Evolutionary conservation across 176 grass and related monocot genomes (phyloP), one percentile per base, ranked within the genome.

Genomic region (Zoysia pacifica): DNA sequence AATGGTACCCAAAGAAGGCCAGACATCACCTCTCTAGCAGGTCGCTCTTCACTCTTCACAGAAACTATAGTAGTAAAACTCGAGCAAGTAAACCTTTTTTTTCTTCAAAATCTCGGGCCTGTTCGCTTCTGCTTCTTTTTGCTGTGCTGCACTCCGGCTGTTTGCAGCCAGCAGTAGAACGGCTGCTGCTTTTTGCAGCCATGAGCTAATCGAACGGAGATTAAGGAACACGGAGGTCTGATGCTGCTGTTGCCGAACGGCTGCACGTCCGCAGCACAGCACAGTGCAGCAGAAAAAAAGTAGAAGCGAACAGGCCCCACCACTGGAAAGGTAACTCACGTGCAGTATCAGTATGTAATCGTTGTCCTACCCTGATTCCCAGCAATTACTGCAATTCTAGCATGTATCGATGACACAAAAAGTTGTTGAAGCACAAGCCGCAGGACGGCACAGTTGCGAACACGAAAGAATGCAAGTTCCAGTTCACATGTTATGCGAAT

Each of bases 261-360:
- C 28, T 28, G 28, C 28, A 28, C 0, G 28, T 0, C 28, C 28
- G 28, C 28, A 28, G 28, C 28, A 28, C 28, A 28, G 28, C 28
- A 28, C 28, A 28, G 28, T 0, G 28, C 28, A 28, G 28, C 28
- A 28, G 28, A 28, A 28, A 28, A 0, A 28, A 28, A 28, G 28
- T 28, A 28, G 28, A 28, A 28, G 28, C 28, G 28, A n/a, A n/a
- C n/a, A n/a, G n/a, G n/a, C n/a, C n/a, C n/a, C n/a, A 84, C n/a
- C n/a, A n/a, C n/a, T n/a, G n/a, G 10, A 56, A 83, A 59, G 36
- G 60, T 66, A 48, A 54, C 1, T 45, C 41, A 75, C 71, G 85
- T 60, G 81, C 65, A 85, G 70, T 48, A 43, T 54, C 48, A 72
- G 45, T 67, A 89, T 20, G 82, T 61, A 73, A 89, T 85, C 78